Conservation (phyloP, 2,329 filamentous ascomycete species). For the Dichotomopilus funicola region DNA sequence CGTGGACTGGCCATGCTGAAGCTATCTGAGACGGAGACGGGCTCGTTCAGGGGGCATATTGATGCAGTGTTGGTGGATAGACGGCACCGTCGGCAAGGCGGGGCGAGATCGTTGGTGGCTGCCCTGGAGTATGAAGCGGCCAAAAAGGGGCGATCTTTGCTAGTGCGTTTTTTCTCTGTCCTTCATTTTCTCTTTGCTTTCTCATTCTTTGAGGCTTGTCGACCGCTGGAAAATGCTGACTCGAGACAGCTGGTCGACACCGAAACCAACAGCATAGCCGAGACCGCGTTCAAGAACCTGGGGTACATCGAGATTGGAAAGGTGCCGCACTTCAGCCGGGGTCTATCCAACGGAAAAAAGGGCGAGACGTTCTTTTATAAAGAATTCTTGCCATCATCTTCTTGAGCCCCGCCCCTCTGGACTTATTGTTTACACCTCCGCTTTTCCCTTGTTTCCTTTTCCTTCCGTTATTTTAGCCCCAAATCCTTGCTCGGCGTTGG, state of each 20-base stretch:
- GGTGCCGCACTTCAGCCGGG: constrained; percentile 45
- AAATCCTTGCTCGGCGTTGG: constrained; percentile 23
- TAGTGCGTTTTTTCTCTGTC: constrained; percentile 39
- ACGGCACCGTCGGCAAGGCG: constrained; percentile 43
- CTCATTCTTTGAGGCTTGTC: neutral
- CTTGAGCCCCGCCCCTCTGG: constrained; percentile 14
- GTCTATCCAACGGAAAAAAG: constrained; percentile 43
- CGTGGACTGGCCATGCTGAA: constrained; percentile 51
- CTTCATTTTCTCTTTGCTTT: neutral
- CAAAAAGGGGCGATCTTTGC: constrained; percentile 41
- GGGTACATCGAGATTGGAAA: constrained; percentile 50
- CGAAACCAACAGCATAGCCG: constrained; percentile 38
- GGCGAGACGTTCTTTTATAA: constrained; percentile 56
- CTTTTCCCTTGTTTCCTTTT: constrained; percentile 32
- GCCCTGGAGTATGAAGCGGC: constrained; percentile 50
- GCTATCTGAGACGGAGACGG: constrained; percentile 49
- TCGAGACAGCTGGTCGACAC: constrained; percentile 18
- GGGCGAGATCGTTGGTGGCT: constrained; percentile 45
- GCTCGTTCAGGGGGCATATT: constrained; percentile 46
- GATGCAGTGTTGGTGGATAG: constrained; percentile 54
- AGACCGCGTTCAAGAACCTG: constrained; percentile 47
- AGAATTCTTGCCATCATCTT: constrained; percentile 34
- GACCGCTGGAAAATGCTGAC: neutral
- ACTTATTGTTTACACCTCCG: neutral
- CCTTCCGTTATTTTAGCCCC: constrained; percentile 33